Percentiles rank a stretch among this genome's conserved stretches.
phyloP scores from a whole-genome alignment of 2,329 filamentous ascomycete genomes.

The Ceratocystis destructans region DNA sequence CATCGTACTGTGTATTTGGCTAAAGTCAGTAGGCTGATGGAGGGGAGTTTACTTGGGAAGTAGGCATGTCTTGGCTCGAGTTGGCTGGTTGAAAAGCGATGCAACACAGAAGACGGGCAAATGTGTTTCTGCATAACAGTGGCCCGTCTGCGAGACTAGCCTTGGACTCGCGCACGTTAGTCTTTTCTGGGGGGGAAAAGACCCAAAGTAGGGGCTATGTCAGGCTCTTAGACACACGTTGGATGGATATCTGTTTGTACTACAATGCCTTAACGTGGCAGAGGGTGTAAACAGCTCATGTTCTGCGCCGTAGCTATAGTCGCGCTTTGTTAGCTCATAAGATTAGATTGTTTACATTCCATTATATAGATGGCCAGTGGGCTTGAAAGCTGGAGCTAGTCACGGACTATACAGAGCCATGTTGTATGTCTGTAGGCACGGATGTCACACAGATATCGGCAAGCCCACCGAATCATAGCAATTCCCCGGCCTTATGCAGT shows the following conservation, averaged over 20 bases:
- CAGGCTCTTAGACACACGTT: not conserved
- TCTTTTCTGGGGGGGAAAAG: no score
- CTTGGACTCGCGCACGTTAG: no score
- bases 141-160: no score
- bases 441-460: constrained; percentile 3
- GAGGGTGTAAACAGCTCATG: not conserved
- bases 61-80: no score
- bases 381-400: not conserved
- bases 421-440: not conserved
- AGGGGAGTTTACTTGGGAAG: no score
- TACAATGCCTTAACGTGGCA: not conserved
- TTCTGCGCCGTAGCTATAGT: not conserved
- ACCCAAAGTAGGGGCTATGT: no score
- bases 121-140: not conserved
- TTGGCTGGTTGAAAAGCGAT: not conserved
- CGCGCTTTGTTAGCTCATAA: not conserved
- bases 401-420: not conserved
- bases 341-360: not conserved
- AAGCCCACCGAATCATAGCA: constrained; percentile 8
- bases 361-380: not conserved
- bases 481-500: not conserved
- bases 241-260: not conserved
- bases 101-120: not conserved
- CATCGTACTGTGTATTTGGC: not conserved
- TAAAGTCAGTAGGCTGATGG: not conserved